phyloP scores from a whole-genome alignment of 345 rosid species.

The Erucastrum elatum region DNA sequence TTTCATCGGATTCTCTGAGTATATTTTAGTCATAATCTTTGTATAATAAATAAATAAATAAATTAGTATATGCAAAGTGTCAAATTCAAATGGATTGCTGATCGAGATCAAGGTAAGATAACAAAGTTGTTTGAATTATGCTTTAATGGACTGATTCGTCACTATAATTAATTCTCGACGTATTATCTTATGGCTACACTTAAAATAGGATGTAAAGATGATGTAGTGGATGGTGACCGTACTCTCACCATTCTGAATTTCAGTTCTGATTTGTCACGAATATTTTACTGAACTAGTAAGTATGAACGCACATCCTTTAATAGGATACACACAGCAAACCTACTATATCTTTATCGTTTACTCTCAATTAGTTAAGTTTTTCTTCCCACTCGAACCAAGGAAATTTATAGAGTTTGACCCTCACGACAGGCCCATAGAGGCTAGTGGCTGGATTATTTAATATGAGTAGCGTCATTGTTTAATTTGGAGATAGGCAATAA shows the following conservation, averaged over 20 bases:
- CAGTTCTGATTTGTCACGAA: not conserved
- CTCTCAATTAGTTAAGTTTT: not conserved
- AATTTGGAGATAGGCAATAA: constrained; percentile 1
- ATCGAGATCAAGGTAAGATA: constrained; percentile 25
- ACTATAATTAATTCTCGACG: constrained; percentile 6
- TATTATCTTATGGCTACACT: constrained; percentile 17
- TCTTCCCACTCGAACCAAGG: not conserved
- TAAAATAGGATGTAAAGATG: constrained; percentile 31
- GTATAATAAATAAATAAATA: not conserved
- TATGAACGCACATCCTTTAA: constrained; percentile 11
- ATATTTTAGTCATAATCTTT: not conserved
- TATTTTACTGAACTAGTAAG: constrained; percentile 6
- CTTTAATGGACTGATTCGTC: constrained; percentile 34
- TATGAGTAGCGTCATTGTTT: constrained; percentile 19
- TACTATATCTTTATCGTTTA: not conserved
- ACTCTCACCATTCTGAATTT: constrained; percentile 21
- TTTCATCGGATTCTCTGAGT: not conserved
- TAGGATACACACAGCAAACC: not conserved
- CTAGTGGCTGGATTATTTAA: constrained; percentile 35
- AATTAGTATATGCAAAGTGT: not conserved
- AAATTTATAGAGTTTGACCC: not conserved
- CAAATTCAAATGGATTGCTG: constrained; percentile 15
- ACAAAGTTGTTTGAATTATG: constrained; percentile 23
- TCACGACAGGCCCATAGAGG: constrained; percentile 3
- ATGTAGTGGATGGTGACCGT: constrained; percentile 36